A percentile compares a stretch with the other conserved stretches of the same genome.
Evolutionary conservation across 2,329 filamentous ascomycete species (phyloP).

Genomic region (Hymenoscyphus fraxineus): DNA sequence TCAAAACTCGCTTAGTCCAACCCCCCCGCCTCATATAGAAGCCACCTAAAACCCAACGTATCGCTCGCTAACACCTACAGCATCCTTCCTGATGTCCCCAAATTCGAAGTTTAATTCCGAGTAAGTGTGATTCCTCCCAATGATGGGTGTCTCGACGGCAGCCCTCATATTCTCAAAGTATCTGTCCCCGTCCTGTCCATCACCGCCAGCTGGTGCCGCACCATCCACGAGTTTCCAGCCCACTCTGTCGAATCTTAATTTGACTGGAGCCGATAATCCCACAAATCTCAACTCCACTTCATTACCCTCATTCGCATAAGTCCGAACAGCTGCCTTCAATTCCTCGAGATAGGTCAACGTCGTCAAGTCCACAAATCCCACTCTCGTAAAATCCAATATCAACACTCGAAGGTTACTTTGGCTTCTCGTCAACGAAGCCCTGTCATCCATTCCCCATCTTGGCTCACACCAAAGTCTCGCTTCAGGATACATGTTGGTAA

Average conservation of each 20-base stretch:
- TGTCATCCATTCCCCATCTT: neutral
- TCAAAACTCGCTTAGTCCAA: neutral
- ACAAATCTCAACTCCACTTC: conserved; percentile 24
- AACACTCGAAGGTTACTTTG: conserved; percentile 17
- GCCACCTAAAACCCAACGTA: conserved; percentile 10
- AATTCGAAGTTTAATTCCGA: conserved; percentile 6
- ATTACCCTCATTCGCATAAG: conserved; percentile 16
- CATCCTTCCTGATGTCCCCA: neutral
- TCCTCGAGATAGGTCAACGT: conserved; percentile 18
- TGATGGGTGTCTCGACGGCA: conserved; percentile 4
- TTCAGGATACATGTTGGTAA: neutral
- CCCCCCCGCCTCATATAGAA: neutral
- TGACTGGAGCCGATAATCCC: conserved; percentile 17
- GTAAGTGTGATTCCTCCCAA: neutral
- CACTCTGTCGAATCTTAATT: conserved; percentile 16
- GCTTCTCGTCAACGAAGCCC: conserved; percentile 9
- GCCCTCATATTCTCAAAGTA: conserved; percentile 6
- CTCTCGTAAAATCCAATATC: conserved; percentile 20
- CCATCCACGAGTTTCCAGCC: conserved; percentile 8
- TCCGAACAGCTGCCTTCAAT: conserved; percentile 15
- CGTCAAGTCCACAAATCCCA: conserved; percentile 21
- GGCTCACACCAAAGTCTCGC: conserved; percentile 2
- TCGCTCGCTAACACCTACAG: neutral
- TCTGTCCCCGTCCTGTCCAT: conserved; percentile 7
- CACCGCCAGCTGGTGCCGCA: neutral